A percentile compares a stretch with the other conserved stretches of the same genome.
These are phyloP conservation scores for Flueggea neowawraea DNA, from an alignment of 441 rosid genomes.

Conservation along the genomic window DNA sequence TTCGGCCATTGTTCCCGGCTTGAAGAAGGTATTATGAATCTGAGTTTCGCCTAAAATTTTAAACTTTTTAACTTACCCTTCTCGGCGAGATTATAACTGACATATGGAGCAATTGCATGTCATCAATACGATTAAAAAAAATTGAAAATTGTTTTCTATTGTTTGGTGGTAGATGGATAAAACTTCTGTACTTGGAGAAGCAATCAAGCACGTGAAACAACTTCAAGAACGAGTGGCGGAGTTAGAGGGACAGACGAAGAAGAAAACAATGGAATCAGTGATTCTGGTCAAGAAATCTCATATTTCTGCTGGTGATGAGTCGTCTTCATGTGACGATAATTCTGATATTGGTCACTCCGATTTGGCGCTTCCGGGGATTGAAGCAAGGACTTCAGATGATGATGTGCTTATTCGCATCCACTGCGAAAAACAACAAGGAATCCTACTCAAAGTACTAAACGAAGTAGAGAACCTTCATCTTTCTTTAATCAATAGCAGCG, in stretches of 20 bases:
- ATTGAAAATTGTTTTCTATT: background rate
- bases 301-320: conserved; percentile 38
- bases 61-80: too few relatives aligned
- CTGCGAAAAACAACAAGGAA: conserved; percentile 52
- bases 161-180: conserved; percentile 44
- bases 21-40: conserved; percentile 50
- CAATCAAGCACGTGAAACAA: conserved; percentile 46
- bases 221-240: conserved; percentile 46
- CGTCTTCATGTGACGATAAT: conserved; percentile 44
- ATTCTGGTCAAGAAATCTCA: conserved; percentile 62
- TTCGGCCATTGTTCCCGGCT: conserved; percentile 72
- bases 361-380: conserved; percentile 63
- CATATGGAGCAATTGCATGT: too few relatives aligned
- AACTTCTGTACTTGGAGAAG: conserved; percentile 62
- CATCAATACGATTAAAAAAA: too few relatives aligned
- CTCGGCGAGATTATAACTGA: too few relatives aligned
- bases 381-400: conserved; percentile 57
- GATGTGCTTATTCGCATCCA: conserved; percentile 74
- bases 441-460: conserved; percentile 39
- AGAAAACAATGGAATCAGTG: conserved; percentile 55
- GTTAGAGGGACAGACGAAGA: conserved; percentile 47
- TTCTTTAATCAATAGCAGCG: conserved; percentile 44
- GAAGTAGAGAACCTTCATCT: conserved; percentile 57
- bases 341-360: conserved; percentile 19
- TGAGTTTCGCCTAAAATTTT: too few relatives aligned